Evolutionary conservation across 1,284 basidiomycete genomes (phyloP), one percentile per base, ranked within the genome.

Genomic region (Afroboletus lepidellus): DNA sequence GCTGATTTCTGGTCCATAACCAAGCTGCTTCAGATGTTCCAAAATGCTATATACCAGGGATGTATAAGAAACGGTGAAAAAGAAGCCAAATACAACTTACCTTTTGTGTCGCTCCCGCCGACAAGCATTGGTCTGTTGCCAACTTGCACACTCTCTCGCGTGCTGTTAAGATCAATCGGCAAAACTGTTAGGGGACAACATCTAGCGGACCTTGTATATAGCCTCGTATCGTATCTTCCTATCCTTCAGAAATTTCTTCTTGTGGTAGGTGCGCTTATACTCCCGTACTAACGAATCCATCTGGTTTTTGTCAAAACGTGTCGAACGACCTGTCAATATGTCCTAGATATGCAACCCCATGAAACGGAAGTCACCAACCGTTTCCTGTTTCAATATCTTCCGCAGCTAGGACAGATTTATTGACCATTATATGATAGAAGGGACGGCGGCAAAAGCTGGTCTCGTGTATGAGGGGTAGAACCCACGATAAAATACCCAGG

Each of bases 41-140:
- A 60, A 46, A 23, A 60, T 54, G 18, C 59, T 60, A 38, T n/a
- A 33, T 33, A 36, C n/a, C 29, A 25, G 3, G 29, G n/a, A n/a
- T n/a, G n/a, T n/a, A n/a, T n/a, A n/a, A n/a, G n/a, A n/a, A n/a
- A n/a, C n/a, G n/a, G n/a, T n/a, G n/a, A n/a, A n/a, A n/a, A n/a
- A n/a, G n/a, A n/a, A n/a, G n/a, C n/a, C n/a, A n/a, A 25, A 46
- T 20, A 39, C 8, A 0, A 25, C 46, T 5, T 16, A 60, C 59
- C 32, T 39, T 1, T 27, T 2, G 6, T 30, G 21, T 27, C 52
- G 38, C 4, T 44, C 21, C 9, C 21, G 1, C 9, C 43, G 42
- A 15, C 34, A 30, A 25, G 27, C 29, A 4, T 20, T 0, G 0
- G 0, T 4, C 3, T 8, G 37, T 13, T 42, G 12, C 58, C 53